Evolutionary conservation across 2,329 filamentous ascomycete genomes (phyloP), one percentile per base, ranked within the genome.

Genomic region (Fusarium cicatricum): DNA sequence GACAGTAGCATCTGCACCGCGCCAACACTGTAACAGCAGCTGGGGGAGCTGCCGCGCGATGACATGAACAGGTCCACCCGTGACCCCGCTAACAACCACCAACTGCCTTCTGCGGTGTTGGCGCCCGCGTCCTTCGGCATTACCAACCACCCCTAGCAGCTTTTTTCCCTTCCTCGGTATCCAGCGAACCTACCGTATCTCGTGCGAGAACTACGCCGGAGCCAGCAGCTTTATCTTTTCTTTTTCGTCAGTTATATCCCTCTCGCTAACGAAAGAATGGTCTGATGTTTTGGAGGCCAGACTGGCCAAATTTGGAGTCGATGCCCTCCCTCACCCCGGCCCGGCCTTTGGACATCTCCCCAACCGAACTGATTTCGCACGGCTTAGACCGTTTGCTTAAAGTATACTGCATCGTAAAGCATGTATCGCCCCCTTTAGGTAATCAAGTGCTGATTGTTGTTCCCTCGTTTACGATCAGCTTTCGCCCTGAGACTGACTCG

Each of bases 41-140:
- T 37, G 33, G 36, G 28, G 16, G 17, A 53, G 45, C 33, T 60
- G 15, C 31, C 29, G 17, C 37, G 41, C 33, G 51, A 62, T 62
- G 59, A 62, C 59, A 58, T 59, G 42, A 38, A 8, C 21, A 44
- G 42, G 38, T 11, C 46, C 58, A 61, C 58, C 14, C 33, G 21
- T 39, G 28, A 46, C 58, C 48, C 46, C 43, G 52, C 29, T 32
- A 15, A 29, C 16, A 11, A 31, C 28, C 37, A 29, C 44, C 33
- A 34, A 32, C 28, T 16, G 16, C 26, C 28, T 19, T 36, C 15
- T n/a, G n/a, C n/a, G n/a, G n/a, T n/a, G n/a, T n/a, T n/a, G n/a
- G n/a, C n/a, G n/a, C n/a, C n/a, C n/a, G n/a, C n/a, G n/a, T n/a
- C 37, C 14, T 29, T 59, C 58, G 48, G 58, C 53, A 55, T 28